Evolutionary conservation across 306 rosid genomes (phyloP).

Genomic region (Rosa rugosa): DNA sequence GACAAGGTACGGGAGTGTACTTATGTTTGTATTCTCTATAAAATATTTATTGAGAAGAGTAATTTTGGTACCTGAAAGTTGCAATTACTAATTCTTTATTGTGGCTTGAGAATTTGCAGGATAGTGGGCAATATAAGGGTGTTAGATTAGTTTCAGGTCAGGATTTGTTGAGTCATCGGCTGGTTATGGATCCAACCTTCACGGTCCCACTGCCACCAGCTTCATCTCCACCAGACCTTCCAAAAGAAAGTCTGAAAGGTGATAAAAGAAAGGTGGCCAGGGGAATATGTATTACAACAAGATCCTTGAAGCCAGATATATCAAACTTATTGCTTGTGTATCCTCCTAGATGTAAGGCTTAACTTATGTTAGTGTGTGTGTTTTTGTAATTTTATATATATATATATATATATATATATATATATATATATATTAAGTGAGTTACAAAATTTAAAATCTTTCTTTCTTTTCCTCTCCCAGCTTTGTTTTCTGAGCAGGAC

Average conservation of each 20-base stretch:
- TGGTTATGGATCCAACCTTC: constrained; percentile 79
- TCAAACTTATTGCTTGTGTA: constrained; percentile 64
- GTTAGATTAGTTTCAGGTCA: constrained; percentile 89
- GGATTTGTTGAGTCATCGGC: constrained; percentile 63
- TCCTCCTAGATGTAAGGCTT: constrained; percentile 84
- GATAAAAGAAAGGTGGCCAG: constrained; percentile 68
- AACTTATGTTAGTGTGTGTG: constrained; percentile 9
- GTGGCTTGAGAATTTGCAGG: constrained; percentile 49
- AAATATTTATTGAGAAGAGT: constrained; percentile 14
- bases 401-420: neutral
- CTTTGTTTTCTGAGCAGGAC: constrained; percentile 76
- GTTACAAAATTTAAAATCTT: constrained; percentile 2
- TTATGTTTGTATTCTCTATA: constrained; percentile 14
- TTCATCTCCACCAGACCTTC: constrained; percentile 36
- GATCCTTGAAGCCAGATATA: constrained; percentile 63
- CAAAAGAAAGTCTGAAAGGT: constrained; percentile 43
- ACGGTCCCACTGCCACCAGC: constrained; percentile 37
- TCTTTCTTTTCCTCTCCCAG: constrained; percentile 39
- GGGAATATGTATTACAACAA: constrained; percentile 79
- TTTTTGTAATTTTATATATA: neutral
- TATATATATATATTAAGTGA: too few species aligned
- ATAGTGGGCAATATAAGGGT: constrained; percentile 66
- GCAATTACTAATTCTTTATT: constrained; percentile 25
- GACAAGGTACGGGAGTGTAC: constrained; percentile 58
- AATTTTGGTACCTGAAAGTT: constrained; percentile 19